Evolutionary conservation across 176 grass and related monocot species (phyloP), one percentile per base, ranked within the genome.

Genomic region (Elaeis guineensis): DNA sequence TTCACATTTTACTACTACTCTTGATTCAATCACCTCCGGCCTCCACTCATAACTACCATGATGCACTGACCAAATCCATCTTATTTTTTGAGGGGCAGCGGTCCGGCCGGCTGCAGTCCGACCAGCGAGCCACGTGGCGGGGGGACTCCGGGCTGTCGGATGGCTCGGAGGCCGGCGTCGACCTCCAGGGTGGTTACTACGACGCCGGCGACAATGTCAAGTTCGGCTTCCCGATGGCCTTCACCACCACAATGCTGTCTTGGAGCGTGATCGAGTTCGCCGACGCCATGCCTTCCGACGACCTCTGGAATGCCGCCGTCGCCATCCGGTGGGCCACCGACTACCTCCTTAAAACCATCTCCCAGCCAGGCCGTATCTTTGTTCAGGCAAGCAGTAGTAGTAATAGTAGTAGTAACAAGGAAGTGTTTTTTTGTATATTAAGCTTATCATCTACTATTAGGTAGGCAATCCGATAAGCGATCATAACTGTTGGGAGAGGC

Each of bases 121-220:
- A 17, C 18, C 90, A 90, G 71, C 69, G 86, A 39, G 80, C 78
- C 14, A 51, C 60, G 11, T 87, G 91, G 91, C 80, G 90, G 17
- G 74, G 90, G 3, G 77, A 95, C 73, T 90, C 91, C 17, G 90
- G 75, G 4, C n/a, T 71, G 65, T 73, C 60, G 5, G 91, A 90
- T 53, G 86, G 91, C 50, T 57, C 11, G 4, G 68, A 63, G n/a
- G 91, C 77, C 2, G 86, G 91, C 26, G 72, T 74, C 20, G 91
- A 95, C 72, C 86, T 90, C 11, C 68, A 76, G 52, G 86, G 86
- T 20, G 91, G 91, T 4, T 96, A 96, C 64, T 96, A 96, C 54
- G 91, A 96, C 68, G 86, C 91, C 4, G 91, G 91, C 1, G 91
- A 96, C 63, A 96, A 96, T 66, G 83, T 96, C 64, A 96, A 96